A percentile compares a stretch with the other conserved stretches of the same genome.
phyloP scores from a whole-genome alignment of 371 early-diverging fungal species.

The Blakeslea trispora region DNA sequence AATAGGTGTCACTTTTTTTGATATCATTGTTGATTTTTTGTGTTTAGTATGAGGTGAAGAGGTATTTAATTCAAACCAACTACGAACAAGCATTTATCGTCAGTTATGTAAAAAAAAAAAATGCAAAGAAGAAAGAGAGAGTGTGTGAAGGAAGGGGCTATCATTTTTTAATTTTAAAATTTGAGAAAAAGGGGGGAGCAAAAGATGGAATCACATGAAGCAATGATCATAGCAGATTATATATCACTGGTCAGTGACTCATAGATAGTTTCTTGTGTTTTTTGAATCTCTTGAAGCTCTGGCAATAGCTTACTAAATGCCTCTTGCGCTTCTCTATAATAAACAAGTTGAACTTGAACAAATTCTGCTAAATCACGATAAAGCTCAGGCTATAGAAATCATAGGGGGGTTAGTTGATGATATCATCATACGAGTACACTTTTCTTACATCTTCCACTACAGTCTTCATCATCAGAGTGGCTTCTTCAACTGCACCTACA shows the following conservation, averaged over 20 bases:
- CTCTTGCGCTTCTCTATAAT: constrained; percentile 81
- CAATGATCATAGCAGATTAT: not conserved
- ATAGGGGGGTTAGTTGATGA: too few species aligned
- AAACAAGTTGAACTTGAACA: constrained; percentile 84
- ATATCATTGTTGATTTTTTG: constrained; percentile 3
- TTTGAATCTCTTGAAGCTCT: constrained; percentile 90
- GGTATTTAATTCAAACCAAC: constrained; percentile 6
- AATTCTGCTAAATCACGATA: constrained; percentile 83
- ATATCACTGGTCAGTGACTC: constrained; percentile 30
- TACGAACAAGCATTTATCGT: not conserved
- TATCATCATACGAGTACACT: too few species aligned
- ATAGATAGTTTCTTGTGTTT: constrained; percentile 87
- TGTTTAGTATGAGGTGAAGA: not conserved
- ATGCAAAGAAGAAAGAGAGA: not conserved
- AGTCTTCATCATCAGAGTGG: constrained; percentile 86
- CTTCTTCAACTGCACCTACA: constrained; percentile 89
- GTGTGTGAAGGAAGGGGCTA: too few species aligned
- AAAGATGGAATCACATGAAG: not conserved
- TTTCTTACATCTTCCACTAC: constrained; percentile 83
- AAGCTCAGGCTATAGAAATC: constrained; percentile 69
- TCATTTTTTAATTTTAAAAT: not conserved
- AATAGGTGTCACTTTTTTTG: constrained; percentile 17
- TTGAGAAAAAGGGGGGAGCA: too few species aligned
- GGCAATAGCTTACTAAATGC: constrained; percentile 79
- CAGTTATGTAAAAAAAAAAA: not conserved